These are phyloP conservation scores for Bauhinia variegata DNA, from an alignment of 306 rosid genomes.

Conservation along the genomic window DNA sequence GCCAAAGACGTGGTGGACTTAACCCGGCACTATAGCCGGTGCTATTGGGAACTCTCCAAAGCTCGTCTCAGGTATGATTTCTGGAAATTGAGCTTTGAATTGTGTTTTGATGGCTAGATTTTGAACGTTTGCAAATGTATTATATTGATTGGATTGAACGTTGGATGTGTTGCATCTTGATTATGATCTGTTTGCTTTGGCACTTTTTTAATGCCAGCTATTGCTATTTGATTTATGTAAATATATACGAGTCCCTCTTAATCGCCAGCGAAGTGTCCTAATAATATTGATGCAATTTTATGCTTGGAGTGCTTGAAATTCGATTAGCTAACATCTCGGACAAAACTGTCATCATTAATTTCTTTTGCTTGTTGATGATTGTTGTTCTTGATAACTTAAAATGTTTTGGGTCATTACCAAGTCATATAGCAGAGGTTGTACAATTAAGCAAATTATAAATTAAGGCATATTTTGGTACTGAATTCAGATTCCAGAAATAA, in stretches of 20 bases:
- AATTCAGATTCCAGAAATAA: constrained; percentile 4
- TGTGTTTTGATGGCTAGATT: neutral
- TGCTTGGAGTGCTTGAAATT: neutral
- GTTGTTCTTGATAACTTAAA: neutral
- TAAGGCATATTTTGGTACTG: neutral
- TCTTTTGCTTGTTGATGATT: neutral
- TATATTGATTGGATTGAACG: neutral
- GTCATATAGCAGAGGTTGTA: neutral
- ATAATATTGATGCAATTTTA: neutral
- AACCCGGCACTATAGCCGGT: constrained; percentile 67
- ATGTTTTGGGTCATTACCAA: neutral
- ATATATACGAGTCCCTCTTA: neutral
- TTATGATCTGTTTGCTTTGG: neutral
- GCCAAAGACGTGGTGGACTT: constrained; percentile 43
- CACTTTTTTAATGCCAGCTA: neutral
- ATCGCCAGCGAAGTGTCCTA: too few relatives aligned
- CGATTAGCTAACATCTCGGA: neutral
- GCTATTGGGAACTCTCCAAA: constrained; percentile 90
- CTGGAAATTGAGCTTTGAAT: neutral
- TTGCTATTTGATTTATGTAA: neutral
- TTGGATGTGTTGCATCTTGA: neutral
- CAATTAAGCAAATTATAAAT: neutral
- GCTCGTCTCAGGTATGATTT: constrained; percentile 74
- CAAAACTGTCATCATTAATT: neutral
- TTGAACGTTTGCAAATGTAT: neutral